Base-by-base conservation (phyloP, 352 stramenopile genomes). In the Pythium plurisporium region DNA sequence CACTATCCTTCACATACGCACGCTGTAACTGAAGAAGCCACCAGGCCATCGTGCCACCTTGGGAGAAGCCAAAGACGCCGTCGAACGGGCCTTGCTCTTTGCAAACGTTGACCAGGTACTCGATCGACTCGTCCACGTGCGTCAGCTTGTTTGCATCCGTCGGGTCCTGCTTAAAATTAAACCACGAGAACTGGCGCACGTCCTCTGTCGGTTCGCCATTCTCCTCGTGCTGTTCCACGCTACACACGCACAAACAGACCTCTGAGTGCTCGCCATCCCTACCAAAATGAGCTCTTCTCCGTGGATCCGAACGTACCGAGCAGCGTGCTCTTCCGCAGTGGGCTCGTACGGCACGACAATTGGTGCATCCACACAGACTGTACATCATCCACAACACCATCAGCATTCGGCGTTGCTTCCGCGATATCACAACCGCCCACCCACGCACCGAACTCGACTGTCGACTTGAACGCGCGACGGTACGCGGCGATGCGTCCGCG, bases 21-120 rank as follows among this genome's bases (percentile, higher is more conserved):
- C 78, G 72, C 69, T 94, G 82, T 56, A 72, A 67, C 38, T 90
- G 79, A 19, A 95, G 60, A 20, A 93, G 71, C 29, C 87, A 31
- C 0, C 75, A 82, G 0, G 83, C 76, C 51, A 91, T 80, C 26
- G 79, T 84, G 17, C 82, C 85, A 31, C 85, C 85, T 50, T 94
- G 83, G 57, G 82, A 93, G 57, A 95, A 95, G 29, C 85, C 85
- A 40, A 93, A 89, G 31, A 95, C 74, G 19, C 86, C 86, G 37
- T 94, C 76, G 48, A 95, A 95, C 10, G 86, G 86, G n/a, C 83
- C 83, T 33, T 93, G 79, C 17, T 76, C 81, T 26, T 70, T 71
- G 29, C 76, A 75, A 30, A 92, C 79, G 20, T 65, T 61, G 9
- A 65, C 73, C 6, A 95, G 49, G 55, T 89, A 93, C 4, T 80